Conservation (phyloP, 305 asterid species). For the Striga hermonthica region DNA sequence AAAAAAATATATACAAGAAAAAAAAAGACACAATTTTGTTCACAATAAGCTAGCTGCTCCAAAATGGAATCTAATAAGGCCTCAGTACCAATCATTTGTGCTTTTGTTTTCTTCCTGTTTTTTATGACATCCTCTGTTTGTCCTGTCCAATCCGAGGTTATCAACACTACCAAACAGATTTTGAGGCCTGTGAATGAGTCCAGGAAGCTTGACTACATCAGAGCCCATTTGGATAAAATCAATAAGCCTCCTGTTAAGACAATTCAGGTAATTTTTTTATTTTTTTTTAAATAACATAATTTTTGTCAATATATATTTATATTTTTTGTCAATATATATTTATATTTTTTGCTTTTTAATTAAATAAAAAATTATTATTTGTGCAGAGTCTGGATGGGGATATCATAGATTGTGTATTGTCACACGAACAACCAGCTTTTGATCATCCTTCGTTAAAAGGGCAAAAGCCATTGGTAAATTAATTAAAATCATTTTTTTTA, state of each 20-base stretch:
- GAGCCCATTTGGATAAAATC: constrained; percentile 53
- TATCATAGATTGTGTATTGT: constrained; percentile 67
- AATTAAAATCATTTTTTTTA: too few relatives aligned
- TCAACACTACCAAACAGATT: constrained; percentile 41
- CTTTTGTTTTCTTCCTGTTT: constrained; percentile 62
- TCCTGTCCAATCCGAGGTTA: constrained; percentile 42
- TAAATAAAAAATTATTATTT: background rate
- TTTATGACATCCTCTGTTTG: constrained; percentile 43
- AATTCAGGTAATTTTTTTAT: constrained; percentile 45
- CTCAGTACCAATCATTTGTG: constrained; percentile 61
- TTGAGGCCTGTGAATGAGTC: constrained; percentile 50
- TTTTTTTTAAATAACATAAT: background rate
- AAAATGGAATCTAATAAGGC: constrained; percentile 35
- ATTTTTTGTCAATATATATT: background rate
- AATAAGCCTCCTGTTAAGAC: constrained; percentile 44
- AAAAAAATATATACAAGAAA: too few relatives aligned
- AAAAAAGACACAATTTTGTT: too few relatives aligned
- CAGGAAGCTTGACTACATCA: constrained; percentile 44
- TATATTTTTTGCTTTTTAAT: background rate
- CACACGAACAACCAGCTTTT: constrained; percentile 86
- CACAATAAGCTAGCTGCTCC: constrained; percentile 18
- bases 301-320: background rate
- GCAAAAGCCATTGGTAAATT: constrained; percentile 63
- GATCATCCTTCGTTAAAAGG: constrained; percentile 76
- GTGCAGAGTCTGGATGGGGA: constrained; percentile 80